Conservation (phyloP, 192 early-diverging fungal genomes). For the Coemansia umbellata region DNA sequence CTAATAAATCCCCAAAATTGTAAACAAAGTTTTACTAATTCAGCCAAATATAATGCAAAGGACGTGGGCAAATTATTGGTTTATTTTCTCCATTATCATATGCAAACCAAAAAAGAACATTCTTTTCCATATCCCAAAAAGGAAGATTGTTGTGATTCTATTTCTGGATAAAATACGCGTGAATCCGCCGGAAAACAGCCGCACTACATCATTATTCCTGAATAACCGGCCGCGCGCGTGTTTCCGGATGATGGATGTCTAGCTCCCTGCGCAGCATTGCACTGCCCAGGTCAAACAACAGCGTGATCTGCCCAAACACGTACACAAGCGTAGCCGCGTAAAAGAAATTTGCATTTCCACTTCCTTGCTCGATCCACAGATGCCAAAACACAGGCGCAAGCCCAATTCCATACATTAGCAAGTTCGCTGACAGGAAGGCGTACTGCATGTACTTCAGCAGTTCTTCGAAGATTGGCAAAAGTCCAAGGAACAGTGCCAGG, state of each 20-base stretch:
- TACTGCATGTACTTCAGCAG: constrained; percentile 90
- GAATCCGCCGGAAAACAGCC: no score
- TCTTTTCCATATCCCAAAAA: no score
- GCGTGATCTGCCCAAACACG: constrained; percentile 77
- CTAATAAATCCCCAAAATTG: no score
- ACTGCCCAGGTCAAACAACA: constrained; percentile 81
- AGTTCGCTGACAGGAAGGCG: constrained; percentile 64
- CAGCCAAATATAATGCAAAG: no score
- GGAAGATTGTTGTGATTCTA: no score
- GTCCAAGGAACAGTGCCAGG: constrained; percentile 70
- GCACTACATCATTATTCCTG: constrained; percentile 38
- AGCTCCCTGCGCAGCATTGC: constrained; percentile 75
- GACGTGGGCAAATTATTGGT: no score
- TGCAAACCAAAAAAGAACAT: no score
- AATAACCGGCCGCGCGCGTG: constrained; percentile 27
- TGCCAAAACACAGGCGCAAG: constrained; percentile 90
- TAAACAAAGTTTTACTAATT: no score
- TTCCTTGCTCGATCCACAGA: constrained; percentile 93
- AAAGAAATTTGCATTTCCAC: constrained; percentile 97
- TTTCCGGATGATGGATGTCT: constrained; percentile 58
- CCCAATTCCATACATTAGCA: constrained; percentile 70
- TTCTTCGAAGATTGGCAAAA: constrained; percentile 79
- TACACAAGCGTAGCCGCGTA: constrained; percentile 96
- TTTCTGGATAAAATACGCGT: no score
- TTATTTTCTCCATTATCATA: no score